Evolutionary conservation across 225 moss, liverwort and hornwort species (phyloP), one percentile per base, ranked within the genome.

Genomic region (Straminergon stramineum): DNA sequence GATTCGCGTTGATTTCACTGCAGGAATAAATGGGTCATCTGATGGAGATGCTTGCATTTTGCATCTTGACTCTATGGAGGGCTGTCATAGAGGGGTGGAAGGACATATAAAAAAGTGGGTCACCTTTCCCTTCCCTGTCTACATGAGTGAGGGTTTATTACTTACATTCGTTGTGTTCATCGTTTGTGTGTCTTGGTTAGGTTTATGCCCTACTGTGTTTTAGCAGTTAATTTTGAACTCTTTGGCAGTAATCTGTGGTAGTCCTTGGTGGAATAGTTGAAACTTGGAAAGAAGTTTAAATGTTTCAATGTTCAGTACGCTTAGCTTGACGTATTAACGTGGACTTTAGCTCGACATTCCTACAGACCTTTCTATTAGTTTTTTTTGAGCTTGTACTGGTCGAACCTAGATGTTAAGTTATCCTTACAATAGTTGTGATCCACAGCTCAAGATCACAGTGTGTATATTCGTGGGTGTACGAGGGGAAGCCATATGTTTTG

Each of bases 51-150:
- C 95, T 70, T 95, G 95, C 91, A 93, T 95, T 89, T 90, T 95
- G 90, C 95, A 95, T 87, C 90, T 95, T 32, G 93, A 95, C 87
- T 95, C 95, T 74, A 92, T 95, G 93, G 93, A 95, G 89, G 95
- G 95, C 89, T 92, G 86, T 89, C 95, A 95, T 85, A 87, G 90
- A 90, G 95, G 90, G 81, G 84, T 93, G 79, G 92, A 93, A 56
- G 39, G 56, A 73, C 90, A 92, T 66, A 93, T 95, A 65, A 92
- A 82, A 90, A 95, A 93, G 95, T 95, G 79, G 68, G 95, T 92
- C 56, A 63, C 70, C 64, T 73, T 88, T 85, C 90, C 41, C 55
- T 91, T 88, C 55, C 84, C 48, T 83, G 13, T 71, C 35, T 76
- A 51, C 53, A 74, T 68, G 3, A 91, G 26, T 67, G 67, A 83